These are phyloP conservation scores for Arabidopsis lyrata DNA, from an alignment of 441 rosid genomes.

Conservation along the genomic window DNA sequence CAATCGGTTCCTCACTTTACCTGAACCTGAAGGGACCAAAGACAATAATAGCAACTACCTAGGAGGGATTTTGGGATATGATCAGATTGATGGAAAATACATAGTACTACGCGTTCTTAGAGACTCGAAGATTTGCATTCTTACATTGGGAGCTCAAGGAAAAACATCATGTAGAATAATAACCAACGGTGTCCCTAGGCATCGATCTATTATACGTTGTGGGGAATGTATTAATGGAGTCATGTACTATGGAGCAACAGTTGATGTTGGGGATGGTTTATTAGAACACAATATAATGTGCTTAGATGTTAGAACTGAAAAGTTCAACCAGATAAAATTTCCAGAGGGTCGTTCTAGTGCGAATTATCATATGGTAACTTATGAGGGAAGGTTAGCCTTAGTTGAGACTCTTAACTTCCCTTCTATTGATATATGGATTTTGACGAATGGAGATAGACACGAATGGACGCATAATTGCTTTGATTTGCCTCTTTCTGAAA, in stretches of 20 bases:
- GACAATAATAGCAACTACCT: not conserved
- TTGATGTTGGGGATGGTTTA: not conserved
- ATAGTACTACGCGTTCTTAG: not conserved
- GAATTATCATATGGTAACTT: not conserved
- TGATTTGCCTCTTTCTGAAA: not conserved
- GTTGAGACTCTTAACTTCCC: not conserved
- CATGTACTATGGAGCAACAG: not conserved
- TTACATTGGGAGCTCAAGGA: conserved; percentile 21
- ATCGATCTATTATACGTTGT: not conserved
- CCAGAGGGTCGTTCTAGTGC: not conserved
- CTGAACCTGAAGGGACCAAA: not conserved
- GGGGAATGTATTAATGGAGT: conserved; percentile 1
- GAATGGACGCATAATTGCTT: conserved; percentile 6
- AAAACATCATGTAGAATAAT: not conserved
- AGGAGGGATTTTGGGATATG: conserved; percentile 15
- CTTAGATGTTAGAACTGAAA: conserved; percentile 8
- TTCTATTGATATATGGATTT: not conserved
- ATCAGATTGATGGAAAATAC: not conserved
- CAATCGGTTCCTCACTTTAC: not conserved
- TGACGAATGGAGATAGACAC: conserved; percentile 21
- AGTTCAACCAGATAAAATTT: not conserved
- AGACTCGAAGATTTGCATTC: not conserved
- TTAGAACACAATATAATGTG: not conserved
- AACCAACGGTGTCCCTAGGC: not conserved
- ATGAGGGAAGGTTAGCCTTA: not conserved